Conservation (phyloP, 345 rosid species). For the Physaria fendleri region DNA sequence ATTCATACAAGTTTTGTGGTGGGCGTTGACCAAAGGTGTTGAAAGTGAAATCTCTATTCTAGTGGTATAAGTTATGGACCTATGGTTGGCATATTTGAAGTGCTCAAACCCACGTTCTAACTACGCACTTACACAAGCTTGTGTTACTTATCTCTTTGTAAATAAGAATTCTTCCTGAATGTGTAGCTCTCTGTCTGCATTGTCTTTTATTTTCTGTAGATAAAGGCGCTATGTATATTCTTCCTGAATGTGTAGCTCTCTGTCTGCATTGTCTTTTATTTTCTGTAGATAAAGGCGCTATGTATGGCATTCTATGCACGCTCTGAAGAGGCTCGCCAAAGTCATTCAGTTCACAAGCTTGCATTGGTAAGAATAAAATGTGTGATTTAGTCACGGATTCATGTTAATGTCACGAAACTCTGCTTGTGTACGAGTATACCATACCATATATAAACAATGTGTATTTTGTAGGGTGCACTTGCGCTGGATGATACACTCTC, state of each 20-base stretch:
- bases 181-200: neutral
- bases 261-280: neutral
- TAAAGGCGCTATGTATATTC: slow-evolving; percentile 78
- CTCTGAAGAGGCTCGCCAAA: slow-evolving; percentile 87
- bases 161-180: neutral
- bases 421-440: neutral
- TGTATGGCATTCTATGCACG: slow-evolving; percentile 95
- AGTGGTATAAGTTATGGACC: neutral
- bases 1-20: neutral
- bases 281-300: slow-evolving; percentile 70
- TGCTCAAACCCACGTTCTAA: slow-evolving; percentile 1
- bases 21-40: neutral
- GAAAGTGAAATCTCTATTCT: neutral
- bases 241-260: neutral
- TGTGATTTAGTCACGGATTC: neutral
- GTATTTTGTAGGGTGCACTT: slow-evolving; percentile 62
- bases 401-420: neutral
- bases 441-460: no score
- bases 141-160: neutral
- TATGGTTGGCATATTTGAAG: neutral
- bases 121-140: neutral
- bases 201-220: slow-evolving; percentile 36
- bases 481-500: slow-evolving; percentile 89
- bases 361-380: slow-evolving; percentile 53
- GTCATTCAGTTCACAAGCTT: slow-evolving; percentile 91